A percentile compares a stretch with the other conserved stretches of the same genome.
These are phyloP conservation scores for Sungouiella thailandica DNA, from an alignment of 805 yeast species.

Conservation along the genomic window DNA sequence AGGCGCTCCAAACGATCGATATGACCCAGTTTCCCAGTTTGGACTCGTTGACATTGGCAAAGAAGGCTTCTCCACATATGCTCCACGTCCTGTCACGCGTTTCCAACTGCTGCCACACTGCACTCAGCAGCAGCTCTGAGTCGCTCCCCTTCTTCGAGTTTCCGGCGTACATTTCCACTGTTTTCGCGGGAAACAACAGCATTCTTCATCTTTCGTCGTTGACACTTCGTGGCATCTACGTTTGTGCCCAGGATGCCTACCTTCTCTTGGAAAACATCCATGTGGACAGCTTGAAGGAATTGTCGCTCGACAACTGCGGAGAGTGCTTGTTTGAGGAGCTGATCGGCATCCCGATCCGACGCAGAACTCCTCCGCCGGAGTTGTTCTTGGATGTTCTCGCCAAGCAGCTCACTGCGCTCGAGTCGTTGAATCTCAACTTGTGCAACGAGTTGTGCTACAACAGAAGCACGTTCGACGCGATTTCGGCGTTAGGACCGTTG, in stretches of 20 bases:
- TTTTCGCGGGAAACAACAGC: not conserved
- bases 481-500: conserved; percentile 4
- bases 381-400: conserved; percentile 10
- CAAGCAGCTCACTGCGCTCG: conserved; percentile 1
- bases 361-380: conserved; percentile 11
- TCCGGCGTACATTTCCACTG: conserved; percentile 1
- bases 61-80: not conserved
- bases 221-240: conserved; percentile 5
- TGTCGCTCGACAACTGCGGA: conserved; percentile 11
- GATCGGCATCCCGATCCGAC: not conserved
- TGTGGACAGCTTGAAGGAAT: conserved; percentile 2
- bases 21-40: conserved; percentile 4
- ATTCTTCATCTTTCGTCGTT: conserved; percentile 6
- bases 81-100: conserved; percentile 5
- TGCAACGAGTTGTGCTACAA: conserved; percentile 12
- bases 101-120: conserved; percentile 6
- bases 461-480: conserved; percentile 3
- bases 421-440: conserved; percentile 10
- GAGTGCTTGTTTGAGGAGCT: conserved; percentile 6
- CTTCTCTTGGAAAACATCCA: conserved; percentile 4
- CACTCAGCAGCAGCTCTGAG: conserved; percentile 4
- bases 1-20: conserved; percentile 2
- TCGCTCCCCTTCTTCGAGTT: not conserved
- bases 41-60: conserved; percentile 5
- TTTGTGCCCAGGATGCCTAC: conserved; percentile 9